These are phyloP conservation scores for Neonectria coccinea DNA, from an alignment of 2,329 filamentous ascomycete species.

Conservation along the genomic window DNA sequence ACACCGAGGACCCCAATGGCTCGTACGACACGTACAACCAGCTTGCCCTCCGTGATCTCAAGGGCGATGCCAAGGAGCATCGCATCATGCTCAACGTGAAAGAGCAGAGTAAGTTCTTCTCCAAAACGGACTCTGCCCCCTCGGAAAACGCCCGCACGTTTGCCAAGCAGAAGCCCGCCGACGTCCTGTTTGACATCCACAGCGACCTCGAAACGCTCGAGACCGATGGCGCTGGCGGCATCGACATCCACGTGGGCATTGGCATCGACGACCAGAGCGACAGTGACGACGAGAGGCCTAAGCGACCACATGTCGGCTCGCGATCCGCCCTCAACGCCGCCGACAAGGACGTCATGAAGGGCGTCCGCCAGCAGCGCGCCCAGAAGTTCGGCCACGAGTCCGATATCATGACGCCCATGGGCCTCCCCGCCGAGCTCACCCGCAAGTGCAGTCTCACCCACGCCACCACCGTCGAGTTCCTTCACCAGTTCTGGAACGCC, in stretches of 20 bases:
- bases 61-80: conserved; percentile 77
- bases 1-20: conserved; percentile 67
- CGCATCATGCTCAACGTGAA: conserved; percentile 88
- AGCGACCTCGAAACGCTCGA: conserved; percentile 69
- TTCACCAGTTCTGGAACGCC: conserved; percentile 96
- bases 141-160: conserved; percentile 66
- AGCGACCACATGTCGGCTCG: conserved; percentile 73
- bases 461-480: conserved; percentile 92
- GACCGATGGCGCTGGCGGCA: conserved; percentile 60
- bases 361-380: conserved; percentile 70
- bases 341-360: conserved; percentile 73
- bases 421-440: conserved; percentile 64
- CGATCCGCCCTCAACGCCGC: conserved; percentile 73
- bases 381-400: conserved; percentile 66
- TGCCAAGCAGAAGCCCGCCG: conserved; percentile 74
- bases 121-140: conserved; percentile 64
- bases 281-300: conserved; percentile 70
- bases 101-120: conserved; percentile 87
- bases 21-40: conserved; percentile 81
- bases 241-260: conserved; percentile 73
- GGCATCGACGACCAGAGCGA: conserved; percentile 78
- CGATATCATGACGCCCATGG: conserved; percentile 66
- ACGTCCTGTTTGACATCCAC: conserved; percentile 74
- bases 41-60: conserved; percentile 83
- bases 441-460: conserved; percentile 77